Conservation (phyloP, 1,284 basidiomycete species). For the Rhizopogon hawkerae region DNA sequence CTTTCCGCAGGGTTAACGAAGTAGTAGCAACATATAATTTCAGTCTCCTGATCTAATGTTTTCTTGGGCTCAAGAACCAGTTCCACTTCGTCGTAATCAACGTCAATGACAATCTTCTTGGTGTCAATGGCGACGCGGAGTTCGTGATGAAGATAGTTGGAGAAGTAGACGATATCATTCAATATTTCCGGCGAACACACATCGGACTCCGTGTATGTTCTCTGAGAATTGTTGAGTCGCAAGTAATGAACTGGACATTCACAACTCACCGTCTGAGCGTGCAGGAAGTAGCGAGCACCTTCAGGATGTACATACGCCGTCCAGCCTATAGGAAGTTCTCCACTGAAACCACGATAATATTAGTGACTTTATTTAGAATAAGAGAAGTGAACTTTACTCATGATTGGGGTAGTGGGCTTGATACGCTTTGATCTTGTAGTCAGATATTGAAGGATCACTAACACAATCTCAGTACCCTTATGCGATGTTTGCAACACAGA, state of each 20-base stretch:
- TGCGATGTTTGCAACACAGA: neutral
- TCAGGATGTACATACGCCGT: constrained; percentile 12
- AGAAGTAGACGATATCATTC: constrained; percentile 9
- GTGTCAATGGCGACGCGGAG: constrained; percentile 13
- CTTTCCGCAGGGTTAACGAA: constrained; percentile 8
- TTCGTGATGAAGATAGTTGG: constrained; percentile 7
- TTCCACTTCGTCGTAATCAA: constrained; percentile 9
- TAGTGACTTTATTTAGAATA: neutral
- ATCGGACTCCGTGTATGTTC: constrained; percentile 13
- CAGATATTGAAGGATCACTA: constrained; percentile 8
- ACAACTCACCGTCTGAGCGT: constrained; percentile 9
- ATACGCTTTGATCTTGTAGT: constrained; percentile 9
- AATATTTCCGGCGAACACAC: constrained; percentile 8
- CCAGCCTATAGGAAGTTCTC: constrained; percentile 10
- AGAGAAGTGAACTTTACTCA: constrained; percentile 6
- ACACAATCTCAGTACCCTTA: neutral
- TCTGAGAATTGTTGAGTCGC: constrained; percentile 3
- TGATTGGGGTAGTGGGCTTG: constrained; percentile 7
- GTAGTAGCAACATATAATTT: constrained; percentile 11
- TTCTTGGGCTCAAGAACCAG: constrained; percentile 11
- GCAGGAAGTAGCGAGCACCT: constrained; percentile 11
- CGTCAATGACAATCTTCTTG: constrained; percentile 1
- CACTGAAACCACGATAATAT: constrained; percentile 5
- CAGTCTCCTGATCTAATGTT: constrained; percentile 2
- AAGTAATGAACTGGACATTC: neutral